phyloP scores from a whole-genome alignment of 2,329 filamentous ascomycete species.

The Colletotrichum tropicale region DNA sequence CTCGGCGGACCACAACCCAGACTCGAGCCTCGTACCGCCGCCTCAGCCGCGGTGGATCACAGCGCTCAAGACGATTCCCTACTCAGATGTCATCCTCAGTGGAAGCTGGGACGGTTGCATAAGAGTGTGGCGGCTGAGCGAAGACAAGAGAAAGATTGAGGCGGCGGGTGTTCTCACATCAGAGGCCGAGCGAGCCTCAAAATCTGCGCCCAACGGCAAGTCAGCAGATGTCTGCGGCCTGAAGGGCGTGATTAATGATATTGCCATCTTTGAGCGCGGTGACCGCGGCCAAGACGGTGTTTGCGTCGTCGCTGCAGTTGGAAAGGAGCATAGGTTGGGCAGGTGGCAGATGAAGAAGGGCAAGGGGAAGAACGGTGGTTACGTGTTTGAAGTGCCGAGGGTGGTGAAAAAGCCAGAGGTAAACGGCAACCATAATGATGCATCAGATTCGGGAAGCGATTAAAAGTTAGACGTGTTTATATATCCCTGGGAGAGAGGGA shows the following conservation, averaged over 20 bases:
- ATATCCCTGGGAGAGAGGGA: not conserved
- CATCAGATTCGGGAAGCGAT: conserved; percentile 22
- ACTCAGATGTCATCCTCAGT: conserved; percentile 86
- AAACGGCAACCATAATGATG: conserved; percentile 38
- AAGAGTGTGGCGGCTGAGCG: conserved; percentile 81
- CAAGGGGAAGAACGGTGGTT: conserved; percentile 77
- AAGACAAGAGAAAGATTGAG: conserved; percentile 82
- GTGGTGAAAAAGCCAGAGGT: conserved; percentile 31
- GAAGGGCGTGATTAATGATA: conserved; percentile 84
- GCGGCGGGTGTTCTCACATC: conserved; percentile 65
- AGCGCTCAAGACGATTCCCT: conserved; percentile 83
- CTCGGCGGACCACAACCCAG: conserved; percentile 73
- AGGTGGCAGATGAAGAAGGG: conserved; percentile 72
- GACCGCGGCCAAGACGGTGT: conserved; percentile 77
- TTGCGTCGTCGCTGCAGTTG: conserved; percentile 84
- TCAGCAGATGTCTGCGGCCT: conserved; percentile 25
- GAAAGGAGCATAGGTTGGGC: conserved; percentile 84
- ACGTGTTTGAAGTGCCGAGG: conserved; percentile 81
- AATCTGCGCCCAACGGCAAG: conserved; percentile 15
- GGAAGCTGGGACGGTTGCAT: conserved; percentile 95
- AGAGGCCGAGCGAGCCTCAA: conserved; percentile 15
- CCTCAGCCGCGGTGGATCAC: conserved; percentile 88
- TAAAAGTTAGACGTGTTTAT: conserved; percentile 6
- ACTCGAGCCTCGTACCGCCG: conserved; percentile 62
- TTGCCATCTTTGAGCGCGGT: conserved; percentile 85